Conservation (phyloP, 1,139 yeast genomes). For the Suhomyces panamericanus region DNA sequence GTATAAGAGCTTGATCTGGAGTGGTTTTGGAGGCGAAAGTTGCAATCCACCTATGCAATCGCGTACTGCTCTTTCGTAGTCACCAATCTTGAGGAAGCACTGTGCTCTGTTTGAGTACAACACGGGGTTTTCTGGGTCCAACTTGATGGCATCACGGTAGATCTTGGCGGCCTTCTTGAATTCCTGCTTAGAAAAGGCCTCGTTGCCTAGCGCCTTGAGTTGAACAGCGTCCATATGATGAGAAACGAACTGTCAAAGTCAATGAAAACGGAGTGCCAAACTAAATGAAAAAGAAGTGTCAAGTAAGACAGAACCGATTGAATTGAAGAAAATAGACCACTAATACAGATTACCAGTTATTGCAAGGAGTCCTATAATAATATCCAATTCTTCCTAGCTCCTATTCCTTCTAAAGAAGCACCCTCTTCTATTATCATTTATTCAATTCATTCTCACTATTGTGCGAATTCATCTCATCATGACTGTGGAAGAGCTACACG, state of each 20-base stretch:
- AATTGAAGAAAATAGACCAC: too few species aligned
- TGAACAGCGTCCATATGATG: slow-evolving; percentile 18
- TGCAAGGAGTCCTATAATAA: too few species aligned
- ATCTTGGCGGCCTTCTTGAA: slow-evolving; percentile 57
- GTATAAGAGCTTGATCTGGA: slow-evolving; percentile 54
- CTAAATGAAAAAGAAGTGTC: too few species aligned
- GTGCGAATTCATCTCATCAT: slow-evolving; percentile 12
- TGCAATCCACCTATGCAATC: slow-evolving; percentile 63
- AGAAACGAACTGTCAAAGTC: too few species aligned
- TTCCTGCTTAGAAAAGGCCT: slow-evolving; percentile 56
- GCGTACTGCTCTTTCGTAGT: slow-evolving; percentile 55
- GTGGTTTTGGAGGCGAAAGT: slow-evolving; percentile 31
- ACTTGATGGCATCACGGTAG: slow-evolving; percentile 65
- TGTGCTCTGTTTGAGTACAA: slow-evolving; percentile 81
- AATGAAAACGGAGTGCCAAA: too few species aligned
- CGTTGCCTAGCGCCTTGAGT: slow-evolving; percentile 61
- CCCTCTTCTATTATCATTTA: too few species aligned
- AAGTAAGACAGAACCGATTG: too few species aligned
- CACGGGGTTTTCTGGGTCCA: slow-evolving; percentile 59
- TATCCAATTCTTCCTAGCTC: too few species aligned
- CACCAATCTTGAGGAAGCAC: slow-evolving; percentile 57
- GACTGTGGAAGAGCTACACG: slow-evolving; percentile 61
- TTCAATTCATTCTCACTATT: too few species aligned
- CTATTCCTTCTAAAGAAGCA: too few species aligned
- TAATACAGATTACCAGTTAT: too few species aligned